Conservation (phyloP, 257 asterid species). For the Solanum ahanhuiri region DNA sequence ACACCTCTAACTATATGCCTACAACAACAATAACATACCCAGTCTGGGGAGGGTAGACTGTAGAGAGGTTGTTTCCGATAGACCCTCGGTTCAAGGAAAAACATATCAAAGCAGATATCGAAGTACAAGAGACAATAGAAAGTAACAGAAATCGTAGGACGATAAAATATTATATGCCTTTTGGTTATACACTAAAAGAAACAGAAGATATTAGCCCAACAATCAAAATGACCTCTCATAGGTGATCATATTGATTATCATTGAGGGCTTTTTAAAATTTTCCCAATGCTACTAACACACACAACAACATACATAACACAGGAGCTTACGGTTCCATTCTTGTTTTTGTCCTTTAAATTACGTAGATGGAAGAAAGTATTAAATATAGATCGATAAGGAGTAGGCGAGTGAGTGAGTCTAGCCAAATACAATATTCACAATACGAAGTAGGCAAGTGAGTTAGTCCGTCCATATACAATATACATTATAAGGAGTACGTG, state of each 20-base stretch:
- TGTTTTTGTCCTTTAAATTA: not conserved
- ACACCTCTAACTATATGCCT: not conserved
- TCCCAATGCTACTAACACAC: not conserved
- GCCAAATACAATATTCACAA: not conserved
- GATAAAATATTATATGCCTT: not conserved
- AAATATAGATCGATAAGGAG: not conserved
- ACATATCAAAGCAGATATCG: not conserved
- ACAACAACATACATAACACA: not conserved
- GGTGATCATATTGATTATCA: not conserved
- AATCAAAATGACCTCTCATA: not conserved
- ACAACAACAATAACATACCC: not conserved
- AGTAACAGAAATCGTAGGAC: not conserved
- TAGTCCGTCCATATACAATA: not conserved
- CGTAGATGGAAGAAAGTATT: not conserved
- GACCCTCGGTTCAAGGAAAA: not conserved
- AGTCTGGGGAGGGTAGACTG: not conserved
- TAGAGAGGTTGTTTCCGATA: not conserved
- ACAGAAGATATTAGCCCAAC: not conserved
- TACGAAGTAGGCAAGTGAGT: not conserved
- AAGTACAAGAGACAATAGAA: not conserved
- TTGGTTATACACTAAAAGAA: not conserved
- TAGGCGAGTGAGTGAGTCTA: not conserved
- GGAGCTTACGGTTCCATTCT: not conserved
- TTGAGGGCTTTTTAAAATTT: not conserved
- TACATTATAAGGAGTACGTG: not conserved